phyloP scores from a whole-genome alignment of 2,329 filamentous ascomycete genomes.

The Aschersonia sp. region DNA sequence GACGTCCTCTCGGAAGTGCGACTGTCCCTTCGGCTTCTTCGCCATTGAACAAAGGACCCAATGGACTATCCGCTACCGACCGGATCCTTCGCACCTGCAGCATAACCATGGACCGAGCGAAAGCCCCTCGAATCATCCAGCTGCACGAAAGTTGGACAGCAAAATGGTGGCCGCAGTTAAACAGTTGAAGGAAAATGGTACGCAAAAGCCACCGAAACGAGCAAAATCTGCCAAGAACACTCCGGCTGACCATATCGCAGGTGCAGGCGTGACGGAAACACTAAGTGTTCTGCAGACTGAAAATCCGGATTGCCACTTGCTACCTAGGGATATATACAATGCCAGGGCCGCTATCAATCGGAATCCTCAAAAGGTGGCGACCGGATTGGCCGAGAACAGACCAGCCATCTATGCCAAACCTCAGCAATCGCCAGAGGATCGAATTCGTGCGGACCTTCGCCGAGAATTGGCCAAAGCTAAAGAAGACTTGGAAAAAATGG shows the following conservation, averaged over 20 bases:
- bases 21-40: conserved; percentile 57
- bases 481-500: conserved; percentile 40
- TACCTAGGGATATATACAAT: conserved; percentile 54
- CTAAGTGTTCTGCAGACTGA: conserved; percentile 50
- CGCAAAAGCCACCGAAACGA: conserved; percentile 11
- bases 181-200: conserved; percentile 51
- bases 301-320: conserved; percentile 47
- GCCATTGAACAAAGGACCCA: conserved; percentile 53
- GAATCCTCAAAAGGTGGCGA: conserved; percentile 47
- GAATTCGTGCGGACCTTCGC: conserved; percentile 46
- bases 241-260: conserved; percentile 19
- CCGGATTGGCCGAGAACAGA: conserved; percentile 43
- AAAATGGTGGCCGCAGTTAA: conserved; percentile 56
- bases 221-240: conserved; percentile 2
- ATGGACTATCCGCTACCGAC: conserved; percentile 52
- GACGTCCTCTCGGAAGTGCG: conserved; percentile 54
- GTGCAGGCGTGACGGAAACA: conserved; percentile 51
- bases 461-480: conserved; percentile 43
- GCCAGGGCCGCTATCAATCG: conserved; percentile 52
- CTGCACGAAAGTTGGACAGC: conserved; percentile 50
- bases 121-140: conserved; percentile 51
- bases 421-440: conserved; percentile 46
- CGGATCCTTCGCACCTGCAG: conserved; percentile 39
- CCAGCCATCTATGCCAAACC: conserved; percentile 55
- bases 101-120: conserved; percentile 55